Evolutionary conservation across 805 yeast species (phyloP).

Genomic region (Ogataea neopini): DNA sequence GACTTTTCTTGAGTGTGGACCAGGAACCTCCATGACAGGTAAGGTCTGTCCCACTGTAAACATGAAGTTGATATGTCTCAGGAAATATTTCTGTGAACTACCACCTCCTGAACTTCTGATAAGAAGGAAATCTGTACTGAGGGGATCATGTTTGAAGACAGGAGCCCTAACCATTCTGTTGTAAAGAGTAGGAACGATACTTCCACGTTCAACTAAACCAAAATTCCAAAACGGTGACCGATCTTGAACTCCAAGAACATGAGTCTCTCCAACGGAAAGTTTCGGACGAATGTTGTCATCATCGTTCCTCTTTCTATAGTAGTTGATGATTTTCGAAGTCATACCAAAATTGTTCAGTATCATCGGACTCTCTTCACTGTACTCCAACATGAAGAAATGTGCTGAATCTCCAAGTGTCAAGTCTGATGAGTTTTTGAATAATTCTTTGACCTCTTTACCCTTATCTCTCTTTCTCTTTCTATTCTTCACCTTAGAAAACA

Average conservation of each 20-base stretch:
- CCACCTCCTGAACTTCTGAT: slow-evolving; percentile 81
- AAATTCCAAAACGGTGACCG: slow-evolving; percentile 98
- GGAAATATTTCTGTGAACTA: slow-evolving; percentile 59
- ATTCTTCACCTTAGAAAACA: slow-evolving; percentile 69
- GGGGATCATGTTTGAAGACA: slow-evolving; percentile 79
- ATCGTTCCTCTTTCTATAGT: slow-evolving; percentile 79
- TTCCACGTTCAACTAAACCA: slow-evolving; percentile 94
- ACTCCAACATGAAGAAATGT: slow-evolving; percentile 76
- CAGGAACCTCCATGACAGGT: slow-evolving; percentile 94
- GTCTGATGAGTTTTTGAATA: slow-evolving; percentile 71
- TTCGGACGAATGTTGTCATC: slow-evolving; percentile 88
- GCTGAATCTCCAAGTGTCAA: slow-evolving; percentile 84
- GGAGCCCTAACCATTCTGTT: slow-evolving; percentile 94
- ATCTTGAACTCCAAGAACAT: slow-evolving; percentile 94
- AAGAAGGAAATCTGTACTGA: slow-evolving; percentile 77
- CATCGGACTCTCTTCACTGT: slow-evolving; percentile 84
- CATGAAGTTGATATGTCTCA: slow-evolving; percentile 67
- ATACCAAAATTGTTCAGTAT: slow-evolving; percentile 88
- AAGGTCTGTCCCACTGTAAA: slow-evolving; percentile 90
- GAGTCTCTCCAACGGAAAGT: slow-evolving; percentile 88
- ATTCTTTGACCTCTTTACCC: slow-evolving; percentile 76
- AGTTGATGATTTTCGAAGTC: slow-evolving; percentile 92
- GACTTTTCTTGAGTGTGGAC: slow-evolving; percentile 95
- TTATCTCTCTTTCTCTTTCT: slow-evolving; percentile 89
- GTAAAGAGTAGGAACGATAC: slow-evolving; percentile 88